Conservation (phyloP, 148 eudicot genomes). For the Polygonum aviculare region DNA sequence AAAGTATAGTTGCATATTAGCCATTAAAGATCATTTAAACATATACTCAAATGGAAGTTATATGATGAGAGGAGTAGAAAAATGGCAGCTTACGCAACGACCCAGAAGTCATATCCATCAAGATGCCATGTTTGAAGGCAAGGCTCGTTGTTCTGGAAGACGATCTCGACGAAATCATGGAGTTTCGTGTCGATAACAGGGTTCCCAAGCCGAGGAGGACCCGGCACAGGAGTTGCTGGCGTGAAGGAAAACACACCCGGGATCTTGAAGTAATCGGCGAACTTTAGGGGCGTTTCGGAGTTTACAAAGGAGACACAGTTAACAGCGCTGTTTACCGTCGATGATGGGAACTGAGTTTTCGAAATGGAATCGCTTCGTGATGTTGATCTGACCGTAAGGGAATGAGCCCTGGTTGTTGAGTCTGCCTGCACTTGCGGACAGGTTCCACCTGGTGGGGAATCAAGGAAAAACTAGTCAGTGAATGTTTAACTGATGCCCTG, state of each 20-base stretch:
- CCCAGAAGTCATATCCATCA: constrained; percentile 70
- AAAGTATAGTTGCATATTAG: not conserved
- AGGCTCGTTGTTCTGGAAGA: constrained; percentile 75
- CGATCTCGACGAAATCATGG: constrained; percentile 61
- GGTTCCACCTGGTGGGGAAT: constrained; percentile 43
- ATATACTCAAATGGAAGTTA: not conserved
- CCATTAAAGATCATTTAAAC: not conserved
- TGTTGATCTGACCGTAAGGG: constrained; percentile 53
- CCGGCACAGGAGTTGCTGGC: constrained; percentile 28
- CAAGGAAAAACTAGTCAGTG: not conserved
- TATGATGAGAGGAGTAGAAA: not conserved
- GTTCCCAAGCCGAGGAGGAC: constrained; percentile 36
- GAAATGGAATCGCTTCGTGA: constrained; percentile 34
- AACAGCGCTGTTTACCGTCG: constrained; percentile 37
- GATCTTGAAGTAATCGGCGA: constrained; percentile 61
- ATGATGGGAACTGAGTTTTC: constrained; percentile 38
- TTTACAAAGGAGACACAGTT: constrained; percentile 50
- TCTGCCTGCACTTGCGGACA: constrained; percentile 82
- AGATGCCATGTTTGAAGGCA: constrained; percentile 70
- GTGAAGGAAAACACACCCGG: constrained; percentile 49
- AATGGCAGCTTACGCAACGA: constrained; percentile 42
- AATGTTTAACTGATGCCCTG: not conserved
- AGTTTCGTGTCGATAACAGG: constrained; percentile 30
- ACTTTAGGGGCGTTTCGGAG: constrained; percentile 67
- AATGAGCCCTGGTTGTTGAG: constrained; percentile 79